Base-by-base conservation (phyloP, 208 protist genomes). In the Leishmania gerbilli region DNA sequence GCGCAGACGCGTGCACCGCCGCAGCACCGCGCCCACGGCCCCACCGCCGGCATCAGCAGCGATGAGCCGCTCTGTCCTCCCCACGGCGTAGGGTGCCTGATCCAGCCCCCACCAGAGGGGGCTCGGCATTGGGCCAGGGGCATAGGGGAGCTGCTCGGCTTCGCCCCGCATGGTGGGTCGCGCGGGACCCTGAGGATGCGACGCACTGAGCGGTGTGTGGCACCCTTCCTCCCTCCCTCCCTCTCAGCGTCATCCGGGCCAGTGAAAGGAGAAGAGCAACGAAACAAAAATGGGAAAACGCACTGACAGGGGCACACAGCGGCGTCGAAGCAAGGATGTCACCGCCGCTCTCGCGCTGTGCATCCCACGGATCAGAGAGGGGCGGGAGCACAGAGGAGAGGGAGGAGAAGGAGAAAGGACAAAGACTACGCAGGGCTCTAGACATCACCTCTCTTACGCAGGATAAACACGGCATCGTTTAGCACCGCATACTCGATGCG, bases 401-500 rank as follows among this genome's bases (percentile, higher is more conserved):
- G 24, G 34, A 13, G n/a, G 6, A 45, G 7, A n/a, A 1, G 8
- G 34, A 11, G 27, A 4, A 47, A 64, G 40, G 5, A 8, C 11
- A 15, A 77, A 1, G 74, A 49, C 27, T 72, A 79, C 24, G 40
- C 64, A 37, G n/a, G 4, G 21, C 27, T 53, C 60, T 68, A 6
- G 17, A 60, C 19, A 68, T 51, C 51, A 0, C 4, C 34, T 31
- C 53, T 72, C 77, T 81, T 85, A 7, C 68, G 67, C n/a, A 97
- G 76, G 49, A 97, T 88, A 15, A 97, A 81, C 11, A 97, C 92
- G 4, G 94, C 94, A 65, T 97, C 94, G 77, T 94, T 76, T 62
- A 97, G 87, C 45, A 95, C 69, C 3, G 90, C 89, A 78, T 96
- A 97, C 87, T 95, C 90, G 56, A 90, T 74, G 51, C 77, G 74